Evolutionary conservation across 306 rosid genomes (phyloP), one percentile per base, ranked within the genome.

Genomic region (Begonia loranthoides): DNA sequence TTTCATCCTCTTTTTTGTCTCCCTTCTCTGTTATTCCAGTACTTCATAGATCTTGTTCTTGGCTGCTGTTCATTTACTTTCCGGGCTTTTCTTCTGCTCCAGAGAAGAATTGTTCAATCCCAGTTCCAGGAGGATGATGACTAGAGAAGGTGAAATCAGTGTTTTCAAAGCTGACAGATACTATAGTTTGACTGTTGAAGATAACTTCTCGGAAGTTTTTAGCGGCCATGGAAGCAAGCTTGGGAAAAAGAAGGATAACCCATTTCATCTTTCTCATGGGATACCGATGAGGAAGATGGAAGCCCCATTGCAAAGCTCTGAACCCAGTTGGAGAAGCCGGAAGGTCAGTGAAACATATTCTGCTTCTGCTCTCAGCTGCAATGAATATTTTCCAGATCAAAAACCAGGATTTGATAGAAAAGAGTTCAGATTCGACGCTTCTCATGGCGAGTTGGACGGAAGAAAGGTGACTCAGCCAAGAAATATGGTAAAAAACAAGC

Each of bases 141-240:
- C 51, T 22, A n/a, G 10, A 56, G 66, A 63, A 33, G 75, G 59
- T 13, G 81, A 71, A 45, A 67, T 64, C 50, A 41, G 81, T 45
- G 81, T 71, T 28, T 71, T 76, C n/a, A 67, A 75, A 5, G 81
- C 78, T 21, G 75, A 76, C 51, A 67, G 61, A 56, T 71, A 76
- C 62, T 76, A 67, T 71, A 66, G 61, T 60, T 60, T 61, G 70
- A 16, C 15, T 36, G 39, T 64, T 38, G 62, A 51, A 49, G 59
- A 66, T 24, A 53, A 49, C 17, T 41, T 19, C 38, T 41, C 62
- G 0, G 52, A n/a, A 34, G 57, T 28, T 28, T 28, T 28, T 0
- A 7, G 36, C 28, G 17, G 34, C 53, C 16, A 41, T 45, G 57
- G 56, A 16, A 28, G 47, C 41, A 50, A 55, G 10, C 53, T 39